A percentile compares a stretch with the other conserved stretches of the same genome.
These are phyloP conservation scores for Plasmopara viticola DNA, from an alignment of 352 stramenopile genomes.

Conservation along the genomic window DNA sequence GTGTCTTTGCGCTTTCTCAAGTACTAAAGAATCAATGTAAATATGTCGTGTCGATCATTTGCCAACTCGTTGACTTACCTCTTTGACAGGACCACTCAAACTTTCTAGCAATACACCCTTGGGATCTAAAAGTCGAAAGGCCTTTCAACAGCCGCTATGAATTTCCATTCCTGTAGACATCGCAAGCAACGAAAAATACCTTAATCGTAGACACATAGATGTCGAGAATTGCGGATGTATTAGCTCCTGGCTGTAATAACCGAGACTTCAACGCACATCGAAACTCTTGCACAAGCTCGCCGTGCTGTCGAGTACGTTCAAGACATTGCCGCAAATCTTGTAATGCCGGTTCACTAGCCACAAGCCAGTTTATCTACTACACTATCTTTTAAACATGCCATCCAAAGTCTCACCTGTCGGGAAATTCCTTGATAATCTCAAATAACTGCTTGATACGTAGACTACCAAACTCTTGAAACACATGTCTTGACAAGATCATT, in stretches of 20 bases:
- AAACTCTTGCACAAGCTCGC: constrained; percentile 76
- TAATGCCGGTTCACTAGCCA: constrained; percentile 46
- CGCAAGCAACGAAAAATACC: constrained; percentile 13
- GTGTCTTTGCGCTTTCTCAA: constrained; percentile 92
- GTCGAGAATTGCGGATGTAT: constrained; percentile 95
- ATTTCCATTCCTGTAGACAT: neutral
- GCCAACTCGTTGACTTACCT: constrained; percentile 24
- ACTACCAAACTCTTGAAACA: constrained; percentile 54
- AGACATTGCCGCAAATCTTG: constrained; percentile 70
- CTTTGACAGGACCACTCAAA: constrained; percentile 57
- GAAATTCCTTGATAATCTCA: constrained; percentile 96
- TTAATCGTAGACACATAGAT: constrained; percentile 98
- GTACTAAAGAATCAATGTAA: constrained; percentile 53
- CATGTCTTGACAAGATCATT: constrained; percentile 41
- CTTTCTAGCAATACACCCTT: constrained; percentile 89
- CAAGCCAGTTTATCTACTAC: neutral
- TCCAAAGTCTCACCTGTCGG: constrained; percentile 66
- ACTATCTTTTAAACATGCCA: neutral
- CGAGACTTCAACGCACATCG: constrained; percentile 68
- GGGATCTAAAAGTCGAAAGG: constrained; percentile 90
- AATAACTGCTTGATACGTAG: constrained; percentile 92
- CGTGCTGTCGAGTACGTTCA: constrained; percentile 80
- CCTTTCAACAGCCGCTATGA: constrained; percentile 21
- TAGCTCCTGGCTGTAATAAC: constrained; percentile 92
- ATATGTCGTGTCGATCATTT: neutral